Base-by-base conservation (phyloP, 495 filamentous ascomycete species). In the Physcia stellaris region DNA sequence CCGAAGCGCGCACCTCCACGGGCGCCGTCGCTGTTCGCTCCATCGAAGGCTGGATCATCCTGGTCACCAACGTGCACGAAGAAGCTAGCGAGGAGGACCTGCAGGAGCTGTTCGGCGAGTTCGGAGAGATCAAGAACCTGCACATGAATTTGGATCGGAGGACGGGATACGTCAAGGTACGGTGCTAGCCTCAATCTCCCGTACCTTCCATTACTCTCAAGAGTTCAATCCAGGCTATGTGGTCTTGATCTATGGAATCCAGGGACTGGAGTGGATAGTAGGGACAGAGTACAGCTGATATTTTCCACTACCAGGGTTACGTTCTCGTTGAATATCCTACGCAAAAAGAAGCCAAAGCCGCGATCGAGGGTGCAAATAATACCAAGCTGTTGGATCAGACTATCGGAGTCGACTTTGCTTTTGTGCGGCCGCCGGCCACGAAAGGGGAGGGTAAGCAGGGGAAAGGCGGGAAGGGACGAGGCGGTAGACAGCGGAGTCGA, bases 21-120 rank as follows among this genome's bases (percentile, higher is more conserved):
- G 82, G 81, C 43, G 85, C 88, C 20, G 85, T 83, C 4, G 92
- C 88, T 11, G 92, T 99, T 37, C 85, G 92, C 58, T 93, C 84
- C 45, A 95, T 99, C 56, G 92, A 99, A 58, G 92, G 92, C 47
- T 99, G 92, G 92, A 96, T 99, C 60, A 70, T 99, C 46, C 79
- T 95, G 41, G 86, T 80, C 43, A 94, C 87, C 15, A 95, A 96
- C 57, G 85, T 96, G 28, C 90, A 99, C 59, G 92, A 96, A 56
- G 92, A 99, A 61, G 85, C 92, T 13, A 84, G 78, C 51, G 92
- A 99, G 63, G 92, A 99, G 61, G 86, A 94, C 45, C 60, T 99
- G 21, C 86, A 80, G 38, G 92, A 99, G 55, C 69, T 83, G 49
- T 99, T 99, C 60, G 85, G 80, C 36, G 92, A 99, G 51, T 94